These are phyloP conservation scores for Asclepias syriaca DNA, from an alignment of 257 asterid species.

Conservation along the genomic window DNA sequence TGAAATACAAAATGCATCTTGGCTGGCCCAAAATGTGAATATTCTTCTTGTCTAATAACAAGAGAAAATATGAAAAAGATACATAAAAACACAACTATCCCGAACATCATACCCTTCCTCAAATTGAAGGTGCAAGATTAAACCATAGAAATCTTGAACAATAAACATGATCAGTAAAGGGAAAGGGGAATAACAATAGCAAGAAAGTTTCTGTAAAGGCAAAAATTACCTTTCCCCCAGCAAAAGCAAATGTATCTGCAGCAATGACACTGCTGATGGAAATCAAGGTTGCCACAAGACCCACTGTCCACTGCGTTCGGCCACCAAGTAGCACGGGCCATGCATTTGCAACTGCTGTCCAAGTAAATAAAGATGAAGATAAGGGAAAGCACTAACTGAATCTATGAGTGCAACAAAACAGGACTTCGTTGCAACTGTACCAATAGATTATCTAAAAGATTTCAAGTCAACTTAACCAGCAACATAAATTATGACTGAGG, in stretches of 20 bases:
- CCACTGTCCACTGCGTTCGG: conserved; percentile 88
- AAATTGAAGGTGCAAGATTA: neutral
- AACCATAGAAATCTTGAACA: neutral
- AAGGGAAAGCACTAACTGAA: conserved; percentile 2
- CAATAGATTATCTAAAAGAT: neutral
- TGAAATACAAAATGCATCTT: neutral
- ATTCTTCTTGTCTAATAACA: neutral
- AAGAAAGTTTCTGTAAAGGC: neutral
- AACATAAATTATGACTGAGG: neutral
- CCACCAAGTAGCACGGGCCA: conserved; percentile 97
- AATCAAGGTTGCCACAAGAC: conserved; percentile 91
- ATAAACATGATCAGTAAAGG: neutral
- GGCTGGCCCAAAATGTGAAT: neutral
- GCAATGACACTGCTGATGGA: conserved; percentile 89
- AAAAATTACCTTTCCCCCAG: conserved; percentile 77
- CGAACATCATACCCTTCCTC: neutral
- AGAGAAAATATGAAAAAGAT: neutral
- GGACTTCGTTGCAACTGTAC: neutral
- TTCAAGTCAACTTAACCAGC: neutral
- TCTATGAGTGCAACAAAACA: conserved; percentile 1
- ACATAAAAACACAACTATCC: neutral
- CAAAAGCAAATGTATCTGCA: conserved; percentile 93
- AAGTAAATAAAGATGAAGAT: conserved; percentile 6
- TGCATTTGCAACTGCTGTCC: conserved; percentile 58
- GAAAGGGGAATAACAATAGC: neutral